Conservation (phyloP, 352 stramenopile species). For the Phytophthora multivora region DNA sequence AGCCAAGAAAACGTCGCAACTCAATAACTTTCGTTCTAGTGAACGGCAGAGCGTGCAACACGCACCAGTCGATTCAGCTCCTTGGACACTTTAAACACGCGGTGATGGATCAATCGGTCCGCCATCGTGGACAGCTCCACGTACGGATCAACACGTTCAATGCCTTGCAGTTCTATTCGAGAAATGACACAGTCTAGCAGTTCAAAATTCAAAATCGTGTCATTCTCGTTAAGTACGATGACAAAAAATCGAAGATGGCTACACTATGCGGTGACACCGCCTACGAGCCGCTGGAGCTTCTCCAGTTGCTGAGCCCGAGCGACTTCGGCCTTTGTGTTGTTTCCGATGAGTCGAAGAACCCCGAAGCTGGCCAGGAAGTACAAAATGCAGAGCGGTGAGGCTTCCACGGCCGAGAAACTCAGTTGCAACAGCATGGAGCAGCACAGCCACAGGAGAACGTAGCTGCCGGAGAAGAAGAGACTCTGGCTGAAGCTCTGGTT, state of each 20-base stretch:
- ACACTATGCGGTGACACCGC: slow-evolving; percentile 4
- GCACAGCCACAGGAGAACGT: slow-evolving; percentile 45
- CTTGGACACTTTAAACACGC: slow-evolving; percentile 65
- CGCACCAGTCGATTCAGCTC: slow-evolving; percentile 48
- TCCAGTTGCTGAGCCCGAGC: slow-evolving; percentile 55
- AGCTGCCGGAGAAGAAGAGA: slow-evolving; percentile 41
- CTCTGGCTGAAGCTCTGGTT: slow-evolving; percentile 26
- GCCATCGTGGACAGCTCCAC: slow-evolving; percentile 17
- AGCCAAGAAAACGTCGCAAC: background rate
- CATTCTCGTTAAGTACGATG: slow-evolving; percentile 9
- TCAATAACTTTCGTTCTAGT: slow-evolving; percentile 1
- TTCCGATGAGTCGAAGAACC: slow-evolving; percentile 43
- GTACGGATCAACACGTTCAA: too few species aligned
- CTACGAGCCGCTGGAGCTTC: slow-evolving; percentile 48
- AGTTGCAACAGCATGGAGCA: slow-evolving; percentile 29
- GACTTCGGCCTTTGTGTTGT: slow-evolving; percentile 59
- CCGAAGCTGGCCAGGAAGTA: slow-evolving; percentile 43
- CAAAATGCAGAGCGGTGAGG: slow-evolving; percentile 43
- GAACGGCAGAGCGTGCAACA: slow-evolving; percentile 1
- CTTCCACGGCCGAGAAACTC: slow-evolving; percentile 43
- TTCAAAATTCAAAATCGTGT: slow-evolving; percentile 10
- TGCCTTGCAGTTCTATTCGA: background rate
- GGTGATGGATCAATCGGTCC: slow-evolving; percentile 35
- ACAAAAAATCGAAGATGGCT: slow-evolving; percentile 2
- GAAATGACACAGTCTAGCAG: background rate